A percentile compares a stretch with the other conserved stretches of the same genome.
These are phyloP conservation scores for Nakaseomyces bracarensis DNA, from an alignment of 1,139 yeast species.

Conservation along the genomic window DNA sequence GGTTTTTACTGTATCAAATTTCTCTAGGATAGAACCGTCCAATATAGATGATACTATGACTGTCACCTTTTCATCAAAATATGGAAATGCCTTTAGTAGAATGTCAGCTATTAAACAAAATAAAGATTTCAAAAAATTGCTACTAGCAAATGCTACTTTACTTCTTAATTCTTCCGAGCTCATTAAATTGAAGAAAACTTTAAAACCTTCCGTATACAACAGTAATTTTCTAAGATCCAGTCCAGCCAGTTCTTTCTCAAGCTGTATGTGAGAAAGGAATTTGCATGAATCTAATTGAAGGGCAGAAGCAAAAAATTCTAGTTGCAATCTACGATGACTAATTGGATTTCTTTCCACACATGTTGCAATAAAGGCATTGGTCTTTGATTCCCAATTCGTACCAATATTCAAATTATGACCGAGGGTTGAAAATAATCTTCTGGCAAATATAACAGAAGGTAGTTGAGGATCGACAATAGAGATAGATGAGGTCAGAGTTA, in stretches of 20 bases:
- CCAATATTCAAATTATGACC: conserved; percentile 16
- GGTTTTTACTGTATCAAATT: conserved; percentile 13
- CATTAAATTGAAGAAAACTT: conserved; percentile 26
- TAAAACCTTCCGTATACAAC: conserved; percentile 29
- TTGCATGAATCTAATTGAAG: conserved; percentile 20
- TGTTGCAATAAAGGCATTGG: conserved; percentile 19
- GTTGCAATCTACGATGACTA: conserved; percentile 21
- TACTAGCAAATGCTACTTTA: conserved; percentile 17
- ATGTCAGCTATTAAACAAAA: conserved; percentile 25
- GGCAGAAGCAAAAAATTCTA: conserved; percentile 29
- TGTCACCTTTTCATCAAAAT: conserved; percentile 24
- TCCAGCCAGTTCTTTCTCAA: conserved; percentile 16
- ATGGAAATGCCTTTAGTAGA: conserved; percentile 22
- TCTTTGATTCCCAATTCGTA: conserved; percentile 15
- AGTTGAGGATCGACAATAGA: conserved; percentile 16
- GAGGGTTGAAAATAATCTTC: conserved; percentile 17
- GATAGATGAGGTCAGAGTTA: conserved; percentile 19
- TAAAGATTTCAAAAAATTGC: conserved; percentile 22
- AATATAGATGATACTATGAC: conserved; percentile 23
- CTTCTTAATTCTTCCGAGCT: conserved; percentile 17
- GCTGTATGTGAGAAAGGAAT: conserved; percentile 19
- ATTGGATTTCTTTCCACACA: conserved; percentile 20
- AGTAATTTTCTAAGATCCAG: conserved; percentile 20
- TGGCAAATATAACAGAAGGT: conserved; percentile 18
- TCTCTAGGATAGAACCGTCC: conserved; percentile 22